Evolutionary conservation across 805 yeast genomes (phyloP).

Genomic region (Blastobotrys parvus): DNA sequence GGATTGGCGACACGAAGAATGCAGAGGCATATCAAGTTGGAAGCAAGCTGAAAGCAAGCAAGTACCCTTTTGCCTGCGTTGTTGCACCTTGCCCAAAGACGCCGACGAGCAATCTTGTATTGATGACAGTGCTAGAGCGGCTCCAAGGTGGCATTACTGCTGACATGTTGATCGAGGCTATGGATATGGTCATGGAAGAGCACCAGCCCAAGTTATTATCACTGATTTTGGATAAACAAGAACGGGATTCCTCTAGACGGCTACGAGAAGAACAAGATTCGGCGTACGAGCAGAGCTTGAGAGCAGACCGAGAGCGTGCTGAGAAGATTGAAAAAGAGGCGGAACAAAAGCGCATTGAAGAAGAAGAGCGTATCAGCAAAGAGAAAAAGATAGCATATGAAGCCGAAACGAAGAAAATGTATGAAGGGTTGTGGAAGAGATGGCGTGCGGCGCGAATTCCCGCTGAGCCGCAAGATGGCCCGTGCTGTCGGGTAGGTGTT

Average conservation of each 20-base stretch:
- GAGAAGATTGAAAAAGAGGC: slow-evolving; percentile 19
- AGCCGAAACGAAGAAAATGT: slow-evolving; percentile 7
- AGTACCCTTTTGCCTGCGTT: slow-evolving; percentile 76
- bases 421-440: slow-evolving; percentile 35
- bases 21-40: slow-evolving; percentile 82
- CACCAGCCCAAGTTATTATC: slow-evolving; percentile 50
- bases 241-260: slow-evolving; percentile 45
- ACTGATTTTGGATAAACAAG: slow-evolving; percentile 56
- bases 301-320: slow-evolving; percentile 51
- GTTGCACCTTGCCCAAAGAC: slow-evolving; percentile 53
- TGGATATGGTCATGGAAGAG: slow-evolving; percentile 41
- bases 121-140: slow-evolving; percentile 51
- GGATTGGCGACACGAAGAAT: slow-evolving; percentile 84
- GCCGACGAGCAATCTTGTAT: slow-evolving; percentile 34
- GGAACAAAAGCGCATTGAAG: slow-evolving; percentile 22
- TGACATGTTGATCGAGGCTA: slow-evolving; percentile 35
- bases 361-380: slow-evolving; percentile 9
- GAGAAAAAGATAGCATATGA: slow-evolving; percentile 15
- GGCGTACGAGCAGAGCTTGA: slow-evolving; percentile 65
- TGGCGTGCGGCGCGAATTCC: slow-evolving; percentile 34
- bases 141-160: slow-evolving; percentile 47
- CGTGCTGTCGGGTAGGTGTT: slow-evolving; percentile 57
- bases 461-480: slow-evolving; percentile 5
- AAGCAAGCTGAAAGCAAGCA: slow-evolving; percentile 58
- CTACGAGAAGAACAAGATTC: slow-evolving; percentile 66